Base-by-base conservation (phyloP, 164 flowering plant genomes). In the Malania oleifera region DNA sequence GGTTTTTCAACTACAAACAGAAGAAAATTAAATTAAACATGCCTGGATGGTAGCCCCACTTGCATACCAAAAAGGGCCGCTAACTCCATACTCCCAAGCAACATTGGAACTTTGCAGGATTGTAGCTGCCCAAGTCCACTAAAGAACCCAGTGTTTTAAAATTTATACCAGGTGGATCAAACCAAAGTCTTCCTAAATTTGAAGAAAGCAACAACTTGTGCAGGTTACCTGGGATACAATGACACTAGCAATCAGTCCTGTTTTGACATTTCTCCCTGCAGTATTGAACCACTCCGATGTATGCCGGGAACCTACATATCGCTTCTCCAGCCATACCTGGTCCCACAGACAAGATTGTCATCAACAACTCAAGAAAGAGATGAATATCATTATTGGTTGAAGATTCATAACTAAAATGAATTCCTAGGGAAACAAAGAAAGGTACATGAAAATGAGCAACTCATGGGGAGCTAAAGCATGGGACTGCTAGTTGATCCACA, bases 101-200 rank as follows among this genome's bases (percentile, higher is more conserved):
- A 92, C 96, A 70, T 92, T 92, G 6, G 98, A 92, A 57, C 98
- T 92, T 75, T 92, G 98, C 71, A 92, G 68, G 62, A 92, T 92
- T 19, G 98, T 92, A 10, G 98, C 96, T 50, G 98, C 96, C 95
- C 98, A 92, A 46, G 98, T 92, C 96, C 98, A 92, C 96, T 46
- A 89, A 17, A n/a, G 25, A 44, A 67, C 14, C 24, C 53, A 35
- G 7, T 12, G 23, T 19, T 26, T 38, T 18, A 13, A 45, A 26
- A 54, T 5, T 34, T 35, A 26, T 10, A 29, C 27, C 1, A 39
- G 38, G 3, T 35, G 23, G 53, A 62, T 8, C 22, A 1, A 52
- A 24, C 25, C 35, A 9, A 7, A 50, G 7, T 43, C 7, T 5
- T 17, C 3, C n/a, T 37, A 18, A 55, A 46, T 11, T 31, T 7